phyloP scores from a whole-genome alignment of 108 stramenopile genomes.

The Mayamaea pseudoterrestris region DNA sequence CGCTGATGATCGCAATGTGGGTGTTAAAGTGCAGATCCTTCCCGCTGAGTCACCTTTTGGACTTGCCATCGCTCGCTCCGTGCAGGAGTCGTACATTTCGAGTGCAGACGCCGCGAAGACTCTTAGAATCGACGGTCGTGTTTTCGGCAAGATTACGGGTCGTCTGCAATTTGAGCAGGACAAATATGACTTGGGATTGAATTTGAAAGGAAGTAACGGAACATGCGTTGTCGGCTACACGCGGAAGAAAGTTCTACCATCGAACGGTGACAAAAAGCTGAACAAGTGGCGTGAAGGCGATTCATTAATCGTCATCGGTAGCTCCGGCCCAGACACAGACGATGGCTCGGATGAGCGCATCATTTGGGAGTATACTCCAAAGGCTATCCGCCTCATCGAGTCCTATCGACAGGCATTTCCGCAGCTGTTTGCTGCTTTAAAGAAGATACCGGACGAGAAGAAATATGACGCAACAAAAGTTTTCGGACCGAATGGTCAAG shows the following conservation, averaged over 20 bases:
- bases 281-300: constrained; percentile 81
- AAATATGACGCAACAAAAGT: constrained; percentile 74
- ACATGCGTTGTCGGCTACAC: constrained; percentile 85
- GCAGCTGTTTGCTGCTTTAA: constrained; percentile 67
- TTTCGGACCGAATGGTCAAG: constrained; percentile 67
- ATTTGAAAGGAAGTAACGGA: constrained; percentile 75
- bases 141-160: constrained; percentile 83
- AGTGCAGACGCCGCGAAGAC: constrained; percentile 66
- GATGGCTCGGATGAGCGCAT: constrained; percentile 34
- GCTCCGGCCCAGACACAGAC: constrained; percentile 19
- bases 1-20: constrained; percentile 59
- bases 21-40: constrained; percentile 68
- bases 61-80: constrained; percentile 61
- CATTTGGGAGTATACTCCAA: constrained; percentile 89
- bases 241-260: constrained; percentile 31
- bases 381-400: constrained; percentile 81
- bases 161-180: constrained; percentile 73
- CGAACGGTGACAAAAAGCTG: constrained; percentile 19
- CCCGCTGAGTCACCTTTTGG: constrained; percentile 91
- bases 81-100: constrained; percentile 78
- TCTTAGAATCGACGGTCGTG: constrained; percentile 60
- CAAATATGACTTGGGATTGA: constrained; percentile 85
- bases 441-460: constrained; percentile 63
- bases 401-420: constrained; percentile 87
- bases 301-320: constrained; percentile 69